Evolutionary conservation across 345 rosid genomes (phyloP).

Genomic region (Melastoma malabathricum): DNA sequence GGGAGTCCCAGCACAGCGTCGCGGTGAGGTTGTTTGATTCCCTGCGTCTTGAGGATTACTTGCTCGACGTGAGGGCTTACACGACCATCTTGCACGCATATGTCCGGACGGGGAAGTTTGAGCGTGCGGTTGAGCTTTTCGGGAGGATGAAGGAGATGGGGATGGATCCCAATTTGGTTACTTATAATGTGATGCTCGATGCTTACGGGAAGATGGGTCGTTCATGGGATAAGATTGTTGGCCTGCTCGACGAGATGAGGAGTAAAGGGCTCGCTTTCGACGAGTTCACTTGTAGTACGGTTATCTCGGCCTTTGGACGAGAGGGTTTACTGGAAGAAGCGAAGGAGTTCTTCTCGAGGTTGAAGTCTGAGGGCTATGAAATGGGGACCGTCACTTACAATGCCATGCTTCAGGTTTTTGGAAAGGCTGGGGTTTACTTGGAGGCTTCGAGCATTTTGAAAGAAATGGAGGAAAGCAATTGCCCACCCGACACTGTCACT

Average conservation of each 20-base stretch:
- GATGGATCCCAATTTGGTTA: conserved; percentile 61
- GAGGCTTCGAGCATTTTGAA: conserved; percentile 62
- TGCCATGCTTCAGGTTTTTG: conserved; percentile 62
- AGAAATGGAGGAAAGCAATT: conserved; percentile 78
- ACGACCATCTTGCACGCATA: conserved; percentile 60
- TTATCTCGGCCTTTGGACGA: conserved; percentile 77
- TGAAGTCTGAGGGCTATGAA: conserved; percentile 54
- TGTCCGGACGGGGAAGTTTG: conserved; percentile 50
- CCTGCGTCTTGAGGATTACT: conserved; percentile 43
- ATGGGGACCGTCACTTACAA: conserved; percentile 78
- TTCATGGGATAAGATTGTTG: conserved; percentile 54
- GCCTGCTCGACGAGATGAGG: conserved; percentile 58
- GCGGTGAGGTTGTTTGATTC: conserved; percentile 60
- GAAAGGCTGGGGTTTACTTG: conserved; percentile 62
- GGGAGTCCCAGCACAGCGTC: conserved; percentile 55
- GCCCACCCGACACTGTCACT: conserved; percentile 57
- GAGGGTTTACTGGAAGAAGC: conserved; percentile 74
- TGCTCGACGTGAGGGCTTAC: conserved; percentile 60
- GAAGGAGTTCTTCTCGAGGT: conserved; percentile 47
- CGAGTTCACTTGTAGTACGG: conserved; percentile 89
- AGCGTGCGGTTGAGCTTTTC: conserved; percentile 43
- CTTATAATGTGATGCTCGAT: conserved; percentile 84
- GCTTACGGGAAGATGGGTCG: conserved; percentile 84
- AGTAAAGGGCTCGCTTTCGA: conserved; percentile 44
- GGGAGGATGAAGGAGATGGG: conserved; percentile 61